Conservation (phyloP, 2,329 filamentous ascomycete species). For the Neopestalotiopsis rosae region DNA sequence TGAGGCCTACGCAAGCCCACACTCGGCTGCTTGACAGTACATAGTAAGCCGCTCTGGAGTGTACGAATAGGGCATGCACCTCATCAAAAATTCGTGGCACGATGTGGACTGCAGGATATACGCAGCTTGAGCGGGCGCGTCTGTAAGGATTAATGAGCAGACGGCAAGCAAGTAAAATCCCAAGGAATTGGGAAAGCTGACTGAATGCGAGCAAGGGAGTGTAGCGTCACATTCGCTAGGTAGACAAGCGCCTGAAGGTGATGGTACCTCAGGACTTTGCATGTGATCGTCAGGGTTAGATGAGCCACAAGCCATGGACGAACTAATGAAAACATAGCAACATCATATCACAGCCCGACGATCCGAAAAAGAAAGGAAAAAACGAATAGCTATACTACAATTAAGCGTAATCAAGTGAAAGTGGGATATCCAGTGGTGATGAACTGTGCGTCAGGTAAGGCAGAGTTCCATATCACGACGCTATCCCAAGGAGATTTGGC, state of each 20-base stretch:
- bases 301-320: slow-evolving; percentile 9
- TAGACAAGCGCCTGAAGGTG: slow-evolving; percentile 2
- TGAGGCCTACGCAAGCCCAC: slow-evolving; percentile 12
- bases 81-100: background rate
- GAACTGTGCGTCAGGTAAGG: background rate
- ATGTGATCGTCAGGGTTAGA: slow-evolving; percentile 16
- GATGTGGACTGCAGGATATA: background rate
- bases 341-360: background rate
- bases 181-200: slow-evolving; percentile 10
- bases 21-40: background rate
- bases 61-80: slow-evolving; percentile 11
- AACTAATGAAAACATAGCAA: slow-evolving; percentile 1
- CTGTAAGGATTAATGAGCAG: background rate
- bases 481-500: background rate
- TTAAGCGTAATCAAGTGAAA: background rate
- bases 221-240: slow-evolving; percentile 10
- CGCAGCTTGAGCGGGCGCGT: background rate
- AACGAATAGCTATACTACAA: background rate
- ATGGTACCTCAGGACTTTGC: slow-evolving; percentile 6
- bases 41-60: background rate
- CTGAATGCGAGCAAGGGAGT: background rate
- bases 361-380: background rate
- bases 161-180: background rate
- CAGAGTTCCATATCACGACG: background rate
- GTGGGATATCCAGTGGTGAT: background rate